Conservation (phyloP, 169 alveolate genomes). For the Plasmodium inui region DNA sequence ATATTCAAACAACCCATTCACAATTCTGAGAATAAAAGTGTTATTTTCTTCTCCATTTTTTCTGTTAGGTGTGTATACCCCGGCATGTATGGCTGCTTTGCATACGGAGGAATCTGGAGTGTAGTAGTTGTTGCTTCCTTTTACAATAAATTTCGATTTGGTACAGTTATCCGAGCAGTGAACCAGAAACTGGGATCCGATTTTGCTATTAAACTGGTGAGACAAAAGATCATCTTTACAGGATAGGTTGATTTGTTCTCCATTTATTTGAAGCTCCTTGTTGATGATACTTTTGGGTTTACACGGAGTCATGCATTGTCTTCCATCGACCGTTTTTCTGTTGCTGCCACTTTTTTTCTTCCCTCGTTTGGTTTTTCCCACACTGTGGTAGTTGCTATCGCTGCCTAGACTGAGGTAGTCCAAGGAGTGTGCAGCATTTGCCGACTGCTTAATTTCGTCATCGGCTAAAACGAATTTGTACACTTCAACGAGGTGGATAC, state of each 20-base stretch:
- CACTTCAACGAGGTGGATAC: conserved; percentile 76
- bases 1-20: conserved; percentile 81
- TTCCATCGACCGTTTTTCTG: conserved; percentile 67
- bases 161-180: conserved; percentile 80
- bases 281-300: conserved; percentile 54
- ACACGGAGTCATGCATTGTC: conserved; percentile 54
- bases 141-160: conserved; percentile 76
- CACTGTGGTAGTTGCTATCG: not conserved
- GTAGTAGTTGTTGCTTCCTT: conserved; percentile 83
- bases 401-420: not conserved
- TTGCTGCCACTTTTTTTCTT: not conserved
- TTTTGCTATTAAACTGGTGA: conserved; percentile 80
- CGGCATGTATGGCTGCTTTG: conserved; percentile 92
- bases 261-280: conserved; percentile 58
- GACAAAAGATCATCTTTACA: conserved; percentile 52
- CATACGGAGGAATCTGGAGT: conserved; percentile 92
- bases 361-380: not conserved
- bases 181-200: conserved; percentile 82
- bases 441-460: conserved; percentile 77
- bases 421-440: conserved; percentile 12
- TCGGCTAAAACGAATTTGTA: conserved; percentile 80
- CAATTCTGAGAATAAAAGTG: conserved; percentile 66
- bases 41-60: not conserved
- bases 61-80: conserved; percentile 59
- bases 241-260: conserved; percentile 33